Conservation (phyloP, 2,329 filamentous ascomycete species). For the Diaporthe humulicola region DNA sequence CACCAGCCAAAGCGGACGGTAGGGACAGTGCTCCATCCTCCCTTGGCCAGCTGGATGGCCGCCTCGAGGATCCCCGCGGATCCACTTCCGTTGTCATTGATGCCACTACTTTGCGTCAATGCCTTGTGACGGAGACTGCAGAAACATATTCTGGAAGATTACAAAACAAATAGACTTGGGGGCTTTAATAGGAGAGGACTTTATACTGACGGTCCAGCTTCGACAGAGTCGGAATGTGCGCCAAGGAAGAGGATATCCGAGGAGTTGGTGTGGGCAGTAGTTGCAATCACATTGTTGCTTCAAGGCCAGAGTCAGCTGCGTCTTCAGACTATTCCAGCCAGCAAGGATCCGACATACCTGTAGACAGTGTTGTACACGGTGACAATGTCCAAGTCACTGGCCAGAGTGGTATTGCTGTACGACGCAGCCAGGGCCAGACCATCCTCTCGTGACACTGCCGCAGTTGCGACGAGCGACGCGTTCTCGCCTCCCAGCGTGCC, state of each 20-base stretch:
- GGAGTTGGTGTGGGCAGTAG: conserved; percentile 15
- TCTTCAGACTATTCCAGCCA: not conserved
- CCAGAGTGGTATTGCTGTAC: conserved; percentile 19
- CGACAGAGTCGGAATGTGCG: conserved; percentile 59
- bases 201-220: conserved; percentile 50
- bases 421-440: conserved; percentile 22
- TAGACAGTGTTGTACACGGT: conserved; percentile 12
- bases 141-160: not conserved
- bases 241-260: conserved; percentile 52
- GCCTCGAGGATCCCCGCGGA: conserved; percentile 56
- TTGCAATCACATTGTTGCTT: conserved; percentile 24
- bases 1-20: conserved; percentile 59
- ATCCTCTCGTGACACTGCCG: conserved; percentile 13
- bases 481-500: conserved; percentile 33
- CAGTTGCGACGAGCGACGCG: conserved; percentile 13
- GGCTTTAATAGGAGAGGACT: not conserved
- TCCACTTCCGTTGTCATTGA: conserved; percentile 62
- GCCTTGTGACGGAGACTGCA: not conserved
- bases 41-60: conserved; percentile 48
- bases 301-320: not conserved
- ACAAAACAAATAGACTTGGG: not conserved
- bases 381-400: conserved; percentile 10
- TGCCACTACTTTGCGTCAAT: conserved; percentile 45
- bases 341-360: not conserved
- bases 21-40: conserved; percentile 42